Conservation (phyloP, 805 yeast genomes). For the Wickerhamomyces rabaulensis region DNA sequence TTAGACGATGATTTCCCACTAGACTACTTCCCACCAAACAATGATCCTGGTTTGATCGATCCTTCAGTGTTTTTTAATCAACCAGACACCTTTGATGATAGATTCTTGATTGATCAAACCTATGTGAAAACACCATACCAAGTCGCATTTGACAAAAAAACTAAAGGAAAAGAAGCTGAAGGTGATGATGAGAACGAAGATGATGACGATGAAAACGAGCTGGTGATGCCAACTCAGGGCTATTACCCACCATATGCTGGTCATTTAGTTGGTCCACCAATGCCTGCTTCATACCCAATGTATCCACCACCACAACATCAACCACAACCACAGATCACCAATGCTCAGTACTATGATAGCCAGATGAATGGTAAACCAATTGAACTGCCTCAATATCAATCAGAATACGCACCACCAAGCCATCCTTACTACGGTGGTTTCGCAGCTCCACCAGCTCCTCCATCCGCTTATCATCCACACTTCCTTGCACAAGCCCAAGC, state of each 20-base stretch:
- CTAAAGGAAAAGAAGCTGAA: neutral
- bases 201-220: slow-evolving; percentile 3
- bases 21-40: slow-evolving; percentile 52
- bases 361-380: slow-evolving; percentile 12
- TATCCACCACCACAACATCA: slow-evolving; percentile 3
- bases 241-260: neutral
- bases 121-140: slow-evolving; percentile 34
- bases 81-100: slow-evolving; percentile 33
- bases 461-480: neutral
- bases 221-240: neutral
- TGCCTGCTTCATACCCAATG: neutral
- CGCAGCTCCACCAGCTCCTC: neutral
- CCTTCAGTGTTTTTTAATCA: slow-evolving; percentile 31
- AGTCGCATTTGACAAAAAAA: slow-evolving; percentile 13
- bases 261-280: neutral
- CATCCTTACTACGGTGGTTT: neutral
- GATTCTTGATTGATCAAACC: slow-evolving; percentile 47
- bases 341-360: slow-evolving; percentile 24
- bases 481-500: neutral
- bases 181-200: slow-evolving; percentile 2
- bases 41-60: slow-evolving; percentile 17
- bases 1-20: slow-evolving; percentile 60
- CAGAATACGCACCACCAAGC: slow-evolving; percentile 2
- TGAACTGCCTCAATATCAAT: slow-evolving; percentile 1
- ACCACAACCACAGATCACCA: slow-evolving; percentile 16